Evolutionary conservation across 371 early-diverging fungal species (phyloP), one percentile per base, ranked within the genome.

Genomic region (Paraphysoderma sedebokerense): DNA sequence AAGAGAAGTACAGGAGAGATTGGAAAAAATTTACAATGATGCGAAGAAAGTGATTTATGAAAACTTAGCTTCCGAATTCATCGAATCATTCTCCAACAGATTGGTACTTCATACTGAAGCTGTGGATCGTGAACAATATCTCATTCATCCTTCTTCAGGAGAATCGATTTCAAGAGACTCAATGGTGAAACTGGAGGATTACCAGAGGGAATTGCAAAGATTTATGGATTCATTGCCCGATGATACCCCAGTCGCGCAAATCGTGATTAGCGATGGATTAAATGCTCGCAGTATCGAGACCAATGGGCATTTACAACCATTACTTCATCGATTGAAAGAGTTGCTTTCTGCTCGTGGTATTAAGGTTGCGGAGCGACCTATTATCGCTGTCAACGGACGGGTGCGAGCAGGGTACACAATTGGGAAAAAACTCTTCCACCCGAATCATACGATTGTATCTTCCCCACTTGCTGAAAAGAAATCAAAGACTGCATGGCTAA

Each of bases 321-420:
- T 9, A 8, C 23, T 11, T 2, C 34, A 5, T 27, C 23, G 1
- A 1, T 27, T 46, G 7, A 36, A 13, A 5, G 46, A 15, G 2
- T 13, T 13, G 35, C 20, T 34, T 5, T 26, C 20, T 5, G 4
- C 20, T 13, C 46, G 37, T 13, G 35, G 9, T 11, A 17, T 32
- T 26, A 7, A n/a, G 15, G 5, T 46, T 5, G 26, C 13, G 13
- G 9, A 7, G 11, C 8, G 34, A 2, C 15, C 15, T 11, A 3
- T 46, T 0, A 1, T 36, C 19, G 34, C 36, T 24, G 26, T 26
- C 19, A 46, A 46, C 12, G 46, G 23, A 8, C 46, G 46, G 20
- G 46, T 46, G 3, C 46, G 46, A 12, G 46, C 20, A 13, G 46
- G 46, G 24, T 46, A 46, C 46, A n/a, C 5, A 8, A 22, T 34